These are phyloP conservation scores for Chaetomiaceae sp. DNA, from an alignment of 2,329 filamentous ascomycete genomes.

Conservation along the genomic window DNA sequence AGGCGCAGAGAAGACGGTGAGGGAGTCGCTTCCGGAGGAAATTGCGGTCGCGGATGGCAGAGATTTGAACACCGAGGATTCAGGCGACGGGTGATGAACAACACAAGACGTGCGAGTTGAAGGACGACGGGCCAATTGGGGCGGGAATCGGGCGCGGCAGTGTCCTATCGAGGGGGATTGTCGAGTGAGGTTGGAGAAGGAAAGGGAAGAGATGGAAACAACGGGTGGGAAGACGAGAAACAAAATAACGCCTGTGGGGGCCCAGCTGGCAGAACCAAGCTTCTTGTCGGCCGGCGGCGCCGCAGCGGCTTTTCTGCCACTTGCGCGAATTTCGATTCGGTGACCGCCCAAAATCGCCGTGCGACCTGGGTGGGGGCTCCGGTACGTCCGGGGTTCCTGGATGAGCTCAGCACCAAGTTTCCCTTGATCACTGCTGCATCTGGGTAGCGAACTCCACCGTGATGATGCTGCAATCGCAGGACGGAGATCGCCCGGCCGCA, in stretches of 20 bases:
- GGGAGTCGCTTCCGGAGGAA: neutral
- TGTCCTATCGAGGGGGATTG: slow-evolving; percentile 18
- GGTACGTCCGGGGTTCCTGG: slow-evolving; percentile 4
- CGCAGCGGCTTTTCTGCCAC: slow-evolving; percentile 12
- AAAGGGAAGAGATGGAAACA: slow-evolving; percentile 15
- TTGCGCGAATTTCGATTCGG: slow-evolving; percentile 16
- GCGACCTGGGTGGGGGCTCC: slow-evolving; percentile 1
- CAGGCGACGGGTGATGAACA: slow-evolving; percentile 20
- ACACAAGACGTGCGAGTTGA: slow-evolving; percentile 25
- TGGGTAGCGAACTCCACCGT: too few species aligned
- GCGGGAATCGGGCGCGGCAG: slow-evolving; percentile 13
- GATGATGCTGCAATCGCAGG: neutral
- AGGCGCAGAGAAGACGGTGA: neutral
- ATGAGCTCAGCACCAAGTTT: neutral
- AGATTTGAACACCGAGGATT: neutral
- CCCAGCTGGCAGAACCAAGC: slow-evolving; percentile 13
- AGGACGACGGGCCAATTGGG: slow-evolving; percentile 18
- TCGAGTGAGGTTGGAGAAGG: slow-evolving; percentile 26
- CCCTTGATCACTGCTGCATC: too few species aligned
- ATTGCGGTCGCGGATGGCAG: neutral
- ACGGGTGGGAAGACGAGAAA: slow-evolving; percentile 22
- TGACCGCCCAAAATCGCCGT: slow-evolving; percentile 6
- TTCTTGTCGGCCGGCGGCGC: slow-evolving; percentile 19
- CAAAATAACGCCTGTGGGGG: slow-evolving; percentile 25
- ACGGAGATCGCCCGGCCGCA: neutral